phyloP scores from a whole-genome alignment of 176 grass and related monocot species.

The Carex pumila region DNA sequence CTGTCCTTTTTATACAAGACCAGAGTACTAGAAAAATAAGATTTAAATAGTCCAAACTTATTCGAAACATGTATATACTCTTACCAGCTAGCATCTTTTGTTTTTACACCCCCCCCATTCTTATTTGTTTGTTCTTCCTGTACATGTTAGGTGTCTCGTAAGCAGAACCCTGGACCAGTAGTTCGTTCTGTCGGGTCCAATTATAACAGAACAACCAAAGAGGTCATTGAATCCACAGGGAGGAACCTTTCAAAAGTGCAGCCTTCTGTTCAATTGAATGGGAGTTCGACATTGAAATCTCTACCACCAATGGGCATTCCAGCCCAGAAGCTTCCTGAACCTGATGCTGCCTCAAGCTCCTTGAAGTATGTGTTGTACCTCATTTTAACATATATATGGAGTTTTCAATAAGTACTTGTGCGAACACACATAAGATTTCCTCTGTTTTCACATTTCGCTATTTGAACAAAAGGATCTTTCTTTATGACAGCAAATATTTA shows the following conservation, averaged over 20 bases:
- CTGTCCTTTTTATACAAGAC: background rate
- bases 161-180: slow-evolving; percentile 41
- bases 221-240: slow-evolving; percentile 25
- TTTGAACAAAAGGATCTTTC: background rate
- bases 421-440: background rate
- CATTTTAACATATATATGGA: background rate
- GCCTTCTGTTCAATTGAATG: slow-evolving; percentile 34
- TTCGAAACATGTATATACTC: background rate
- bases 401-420: background rate
- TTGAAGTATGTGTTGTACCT: slow-evolving; percentile 49
- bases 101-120: background rate
- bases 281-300: slow-evolving; percentile 32
- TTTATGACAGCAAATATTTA: background rate
- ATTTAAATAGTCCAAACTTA: background rate
- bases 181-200: slow-evolving; percentile 30
- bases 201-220: slow-evolving; percentile 42
- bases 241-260: slow-evolving; percentile 32
- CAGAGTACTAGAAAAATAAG: background rate
- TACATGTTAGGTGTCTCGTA: slow-evolving; percentile 45
- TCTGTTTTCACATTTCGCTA: background rate
- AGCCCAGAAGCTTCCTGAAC: slow-evolving; percentile 37
- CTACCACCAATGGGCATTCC: slow-evolving; percentile 48
- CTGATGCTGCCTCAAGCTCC: slow-evolving; percentile 32
- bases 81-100: background rate
- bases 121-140: slow-evolving; percentile 1